These are phyloP conservation scores for Brassica hybrid DNA, from an alignment of 441 rosid species.

Conservation along the genomic window DNA sequence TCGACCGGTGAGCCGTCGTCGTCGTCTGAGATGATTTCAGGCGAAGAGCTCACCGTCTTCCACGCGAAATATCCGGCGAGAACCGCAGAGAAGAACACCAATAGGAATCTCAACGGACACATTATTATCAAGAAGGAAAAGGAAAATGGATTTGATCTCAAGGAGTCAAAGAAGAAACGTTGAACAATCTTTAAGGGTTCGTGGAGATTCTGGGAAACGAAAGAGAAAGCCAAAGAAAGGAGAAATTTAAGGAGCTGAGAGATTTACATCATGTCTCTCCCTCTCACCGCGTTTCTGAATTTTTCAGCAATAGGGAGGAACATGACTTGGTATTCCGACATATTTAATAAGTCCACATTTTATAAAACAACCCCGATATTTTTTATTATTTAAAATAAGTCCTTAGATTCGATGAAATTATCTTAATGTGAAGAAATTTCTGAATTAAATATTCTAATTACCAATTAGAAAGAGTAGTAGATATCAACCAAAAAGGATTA, in stretches of 20 bases:
- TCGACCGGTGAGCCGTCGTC: constrained; percentile 57
- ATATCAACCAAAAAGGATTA: too few relatives aligned
- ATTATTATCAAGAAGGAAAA: constrained; percentile 31
- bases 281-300: constrained; percentile 34
- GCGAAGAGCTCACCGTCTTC: constrained; percentile 71
- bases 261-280: constrained; percentile 26
- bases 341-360: too few relatives aligned
- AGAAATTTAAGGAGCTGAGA: constrained; percentile 7
- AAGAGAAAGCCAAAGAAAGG: neutral
- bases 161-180: neutral
- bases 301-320: constrained; percentile 21
- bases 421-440: too few relatives aligned
- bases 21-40: constrained; percentile 51
- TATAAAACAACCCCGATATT: too few relatives aligned
- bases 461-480: too few relatives aligned
- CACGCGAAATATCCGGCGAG: constrained; percentile 85
- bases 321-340: neutral
- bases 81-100: constrained; percentile 87
- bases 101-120: constrained; percentile 85
- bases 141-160: constrained; percentile 20
- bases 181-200: constrained; percentile 21
- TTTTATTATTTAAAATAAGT: too few relatives aligned
- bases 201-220: constrained; percentile 11
- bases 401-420: too few relatives aligned
- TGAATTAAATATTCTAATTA: too few relatives aligned